Evolutionary conservation across 2,329 filamentous ascomycete species (phyloP).

Genomic region (Phaeosphaeriaceae sp.): DNA sequence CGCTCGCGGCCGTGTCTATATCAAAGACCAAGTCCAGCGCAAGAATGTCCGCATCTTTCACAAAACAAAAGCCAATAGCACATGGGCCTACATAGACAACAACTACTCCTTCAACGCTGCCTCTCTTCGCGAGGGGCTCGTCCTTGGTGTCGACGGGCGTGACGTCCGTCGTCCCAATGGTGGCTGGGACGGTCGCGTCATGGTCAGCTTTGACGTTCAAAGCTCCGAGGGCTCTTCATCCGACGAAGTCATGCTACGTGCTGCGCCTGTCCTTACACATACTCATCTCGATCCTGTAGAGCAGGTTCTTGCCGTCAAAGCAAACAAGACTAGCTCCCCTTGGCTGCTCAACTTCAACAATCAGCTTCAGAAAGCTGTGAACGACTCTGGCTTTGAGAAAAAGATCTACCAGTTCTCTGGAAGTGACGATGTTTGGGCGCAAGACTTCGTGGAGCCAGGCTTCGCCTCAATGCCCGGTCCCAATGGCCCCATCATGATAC

Average conservation of each 20-base stretch:
- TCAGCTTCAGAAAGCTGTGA: constrained; percentile 14
- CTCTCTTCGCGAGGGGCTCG: constrained; percentile 37
- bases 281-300: constrained; percentile 43
- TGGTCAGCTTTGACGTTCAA: constrained; percentile 33
- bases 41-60: background rate
- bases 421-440: constrained; percentile 47
- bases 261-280: constrained; percentile 50
- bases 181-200: constrained; percentile 9
- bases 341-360: constrained; percentile 1
- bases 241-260: constrained; percentile 41
- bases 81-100: constrained; percentile 36
- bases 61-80: background rate
- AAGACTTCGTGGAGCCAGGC: constrained; percentile 50
- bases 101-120: constrained; percentile 35
- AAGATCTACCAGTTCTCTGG: constrained; percentile 25
- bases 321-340: background rate
- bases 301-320: constrained; percentile 28
- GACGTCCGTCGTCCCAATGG: constrained; percentile 24
- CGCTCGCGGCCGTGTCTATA: background rate
- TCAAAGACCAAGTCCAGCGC: too few relatives aligned
- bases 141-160: constrained; percentile 48
- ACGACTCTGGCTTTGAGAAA: constrained; percentile 7
- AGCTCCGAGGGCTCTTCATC: constrained; percentile 14
- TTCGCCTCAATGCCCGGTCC: constrained; percentile 51
- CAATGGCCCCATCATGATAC: constrained; percentile 37